Evolutionary conservation across 108 stramenopile species (phyloP), one percentile per base, ranked within the genome.

Genomic region (Cyclotella kingstonii): DNA sequence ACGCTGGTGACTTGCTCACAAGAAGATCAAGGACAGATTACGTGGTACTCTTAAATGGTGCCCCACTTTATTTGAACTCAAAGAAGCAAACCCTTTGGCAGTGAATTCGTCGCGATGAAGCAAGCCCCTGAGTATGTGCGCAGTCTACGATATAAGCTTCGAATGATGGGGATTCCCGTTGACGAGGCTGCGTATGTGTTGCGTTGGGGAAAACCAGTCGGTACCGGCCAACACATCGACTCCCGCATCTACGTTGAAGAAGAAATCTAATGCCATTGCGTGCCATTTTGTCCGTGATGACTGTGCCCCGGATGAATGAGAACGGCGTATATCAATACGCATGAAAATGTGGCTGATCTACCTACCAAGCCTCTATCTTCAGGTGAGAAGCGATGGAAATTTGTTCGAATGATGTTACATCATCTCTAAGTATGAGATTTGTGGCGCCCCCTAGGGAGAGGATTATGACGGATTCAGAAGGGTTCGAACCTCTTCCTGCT

Each of bases 191-290:
- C 28, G 38, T 60, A n/a, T n/a, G n/a, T n/a, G n/a, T n/a, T n/a
- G n/a, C n/a, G n/a, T n/a, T n/a, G n/a, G n/a, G n/a, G n/a, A n/a
- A n/a, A n/a, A n/a, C n/a, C n/a, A n/a, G n/a, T 77, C 73, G 10
- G 63, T 77, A 30, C 2, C 70, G n/a, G 19, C 31, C 22, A 77
- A 77, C 31, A 69, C 80, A 21, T 42, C 65, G 3, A 34, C 39
- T 2, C 80, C 80, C n/a, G 77, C 78, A n/a, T 73, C 77, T 12
- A 70, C 63, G n/a, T 39, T 81, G 53, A 81, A 79, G 46, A 84
- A 84, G 78, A 81, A 84, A 52, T 34, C 46, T 9, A 63, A 78
- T 9, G 36, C 63, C 17, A 45, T 84, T 8, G 52, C 61, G 4
- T 84, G 81, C 50, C 80, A 84, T 41, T 50, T 53, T 18, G 66